A percentile compares a stretch with the other conserved stretches of the same genome.
These are phyloP conservation scores for Aspergillus panamensis DNA, from an alignment of 495 filamentous ascomycete genomes.

Conservation along the genomic window DNA sequence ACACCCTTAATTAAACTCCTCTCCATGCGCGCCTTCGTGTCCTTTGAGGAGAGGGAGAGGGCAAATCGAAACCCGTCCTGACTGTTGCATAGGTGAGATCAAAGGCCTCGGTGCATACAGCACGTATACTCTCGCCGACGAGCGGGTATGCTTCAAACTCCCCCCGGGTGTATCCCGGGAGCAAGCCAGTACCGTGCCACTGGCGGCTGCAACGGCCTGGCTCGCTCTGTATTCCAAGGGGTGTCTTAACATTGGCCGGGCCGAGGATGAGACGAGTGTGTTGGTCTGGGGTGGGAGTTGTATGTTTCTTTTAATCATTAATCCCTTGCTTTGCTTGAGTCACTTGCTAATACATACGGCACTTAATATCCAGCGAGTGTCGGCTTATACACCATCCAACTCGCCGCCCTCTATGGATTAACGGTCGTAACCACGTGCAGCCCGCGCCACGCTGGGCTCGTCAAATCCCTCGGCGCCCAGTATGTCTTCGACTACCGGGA, in stretches of 20 bases:
- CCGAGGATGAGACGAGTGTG: slow-evolving; percentile 8
- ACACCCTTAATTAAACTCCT: background rate
- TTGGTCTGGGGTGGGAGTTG: slow-evolving; percentile 34
- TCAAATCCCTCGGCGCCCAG: slow-evolving; percentile 44
- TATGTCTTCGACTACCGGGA: slow-evolving; percentile 52
- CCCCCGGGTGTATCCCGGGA: slow-evolving; percentile 19
- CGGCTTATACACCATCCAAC: slow-evolving; percentile 31
- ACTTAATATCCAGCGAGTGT: slow-evolving; percentile 23
- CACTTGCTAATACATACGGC: too few species aligned
- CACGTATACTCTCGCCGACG: slow-evolving; percentile 27
- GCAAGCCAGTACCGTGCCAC: slow-evolving; percentile 10
- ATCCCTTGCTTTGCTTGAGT: background rate
- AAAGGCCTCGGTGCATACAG: slow-evolving; percentile 23
- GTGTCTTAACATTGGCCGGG: slow-evolving; percentile 23
- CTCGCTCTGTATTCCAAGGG: background rate
- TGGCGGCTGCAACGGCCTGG: too few species aligned
- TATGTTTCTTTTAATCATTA: slow-evolving; percentile 1
- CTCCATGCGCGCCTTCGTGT: background rate
- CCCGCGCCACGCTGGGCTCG: slow-evolving; percentile 46
- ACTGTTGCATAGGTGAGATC: slow-evolving; percentile 15
- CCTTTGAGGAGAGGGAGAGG: background rate
- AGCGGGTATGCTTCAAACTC: slow-evolving; percentile 26
- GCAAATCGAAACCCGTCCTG: background rate
- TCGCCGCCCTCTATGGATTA: slow-evolving; percentile 25
- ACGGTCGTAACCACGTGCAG: slow-evolving; percentile 49